Percentiles rank a stretch among this genome's conserved stretches.
Conservation (phyloP, 345 rosid genomes). For the Eucalyptus pumila region DNA sequence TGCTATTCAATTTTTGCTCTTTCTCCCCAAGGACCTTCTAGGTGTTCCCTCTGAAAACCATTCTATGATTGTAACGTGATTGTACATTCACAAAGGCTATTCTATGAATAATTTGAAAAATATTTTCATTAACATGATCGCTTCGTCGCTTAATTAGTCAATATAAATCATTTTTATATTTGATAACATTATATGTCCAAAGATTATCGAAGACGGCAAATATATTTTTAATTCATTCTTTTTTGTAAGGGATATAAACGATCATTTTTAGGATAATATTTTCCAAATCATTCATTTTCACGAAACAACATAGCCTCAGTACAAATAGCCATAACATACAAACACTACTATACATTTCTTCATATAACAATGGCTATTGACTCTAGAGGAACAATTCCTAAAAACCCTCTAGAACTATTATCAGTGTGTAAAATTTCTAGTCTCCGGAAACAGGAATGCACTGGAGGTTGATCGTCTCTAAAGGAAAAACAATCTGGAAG, state of each 20-base stretch:
- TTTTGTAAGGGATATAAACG: background rate
- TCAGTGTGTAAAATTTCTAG: background rate
- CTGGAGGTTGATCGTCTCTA: background rate
- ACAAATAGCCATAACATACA: background rate
- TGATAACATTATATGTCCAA: background rate
- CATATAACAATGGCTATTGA: background rate
- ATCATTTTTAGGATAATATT: no score
- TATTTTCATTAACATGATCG: background rate
- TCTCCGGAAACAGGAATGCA: background rate
- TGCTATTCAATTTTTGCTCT: background rate
- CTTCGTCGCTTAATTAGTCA: background rate
- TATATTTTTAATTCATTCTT: background rate
- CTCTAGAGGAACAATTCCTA: background rate
- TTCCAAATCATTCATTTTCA: no score
- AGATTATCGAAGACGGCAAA: background rate
- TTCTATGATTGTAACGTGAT: background rate
- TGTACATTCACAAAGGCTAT: background rate
- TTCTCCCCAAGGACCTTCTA: background rate
- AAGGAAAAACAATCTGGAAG: background rate
- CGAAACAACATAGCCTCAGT: background rate
- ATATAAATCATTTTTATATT: no score
- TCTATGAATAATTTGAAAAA: no score
- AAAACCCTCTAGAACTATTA: background rate
- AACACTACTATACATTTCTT: background rate
- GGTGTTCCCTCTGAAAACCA: background rate